Conservation (phyloP, 441 rosid species). For the Melastoma candidum region DNA sequence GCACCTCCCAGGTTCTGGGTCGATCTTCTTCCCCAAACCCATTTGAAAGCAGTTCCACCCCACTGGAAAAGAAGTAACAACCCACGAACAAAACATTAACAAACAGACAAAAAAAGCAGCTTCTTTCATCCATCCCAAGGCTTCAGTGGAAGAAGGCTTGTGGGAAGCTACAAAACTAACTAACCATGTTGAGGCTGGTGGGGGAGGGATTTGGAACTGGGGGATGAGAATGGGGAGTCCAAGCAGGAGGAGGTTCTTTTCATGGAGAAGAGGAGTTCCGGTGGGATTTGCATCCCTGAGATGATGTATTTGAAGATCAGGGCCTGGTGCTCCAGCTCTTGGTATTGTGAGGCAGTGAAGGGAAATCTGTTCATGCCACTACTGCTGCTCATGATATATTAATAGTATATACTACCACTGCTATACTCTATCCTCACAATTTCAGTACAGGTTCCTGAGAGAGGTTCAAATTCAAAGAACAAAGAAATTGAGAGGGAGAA, state of each 20-base stretch:
- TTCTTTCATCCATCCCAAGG: no score
- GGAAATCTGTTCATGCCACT: conserved; percentile 38
- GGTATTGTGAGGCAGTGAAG: conserved; percentile 84
- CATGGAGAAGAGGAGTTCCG: conserved; percentile 80
- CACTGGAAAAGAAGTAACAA: conserved; percentile 23
- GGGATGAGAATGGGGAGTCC: conserved; percentile 27
- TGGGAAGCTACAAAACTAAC: neutral
- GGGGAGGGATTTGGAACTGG: conserved; percentile 45
- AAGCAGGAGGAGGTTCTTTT: conserved; percentile 39
- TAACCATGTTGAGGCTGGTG: conserved; percentile 49
- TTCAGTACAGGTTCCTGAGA: conserved; percentile 3
- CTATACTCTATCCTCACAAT: neutral
- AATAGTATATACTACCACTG: neutral
- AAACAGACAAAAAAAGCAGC: conserved; percentile 5
- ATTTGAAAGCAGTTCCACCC: conserved; percentile 86
- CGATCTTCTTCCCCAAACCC: conserved; percentile 76
- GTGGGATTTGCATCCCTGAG: conserved; percentile 72
- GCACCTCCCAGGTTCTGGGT: conserved; percentile 93
- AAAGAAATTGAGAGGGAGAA: conserved; percentile 9
- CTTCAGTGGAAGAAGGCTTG: no score
- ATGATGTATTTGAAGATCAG: conserved; percentile 80
- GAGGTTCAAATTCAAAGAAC: conserved; percentile 6
- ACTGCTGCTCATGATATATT: neutral
- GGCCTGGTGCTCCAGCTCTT: conserved; percentile 96
- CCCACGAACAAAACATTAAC: neutral